A percentile compares a stretch with the other conserved stretches of the same genome.
These are phyloP conservation scores for Penicillium sp. DNA, from an alignment of 2,329 filamentous ascomycete genomes.

Conservation along the genomic window DNA sequence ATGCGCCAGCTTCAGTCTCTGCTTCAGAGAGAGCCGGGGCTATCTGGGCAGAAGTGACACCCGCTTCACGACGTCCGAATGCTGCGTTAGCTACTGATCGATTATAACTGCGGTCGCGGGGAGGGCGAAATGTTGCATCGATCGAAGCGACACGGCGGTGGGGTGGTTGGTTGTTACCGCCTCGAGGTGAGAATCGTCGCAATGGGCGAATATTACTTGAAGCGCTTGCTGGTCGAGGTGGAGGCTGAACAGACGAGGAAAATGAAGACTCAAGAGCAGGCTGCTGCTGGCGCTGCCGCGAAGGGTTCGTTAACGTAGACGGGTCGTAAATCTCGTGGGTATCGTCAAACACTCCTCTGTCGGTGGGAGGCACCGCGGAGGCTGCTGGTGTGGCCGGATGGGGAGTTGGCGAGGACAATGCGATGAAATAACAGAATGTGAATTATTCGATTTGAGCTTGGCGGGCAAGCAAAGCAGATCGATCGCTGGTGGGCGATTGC, in stretches of 20 bases:
- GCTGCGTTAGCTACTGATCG: constrained; percentile 20
- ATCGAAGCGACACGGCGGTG: constrained; percentile 43
- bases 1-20: constrained; percentile 30
- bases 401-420: constrained; percentile 32
- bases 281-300: constrained; percentile 47
- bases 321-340: constrained; percentile 52
- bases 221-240: constrained; percentile 50
- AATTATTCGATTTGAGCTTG: not conserved
- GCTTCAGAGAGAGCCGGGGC: constrained; percentile 31
- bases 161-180: constrained; percentile 38
- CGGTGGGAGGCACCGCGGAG: constrained; percentile 42
- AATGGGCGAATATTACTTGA: constrained; percentile 51
- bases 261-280: constrained; percentile 38
- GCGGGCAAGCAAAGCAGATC: not conserved
- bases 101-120: constrained; percentile 29
- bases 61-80: constrained; percentile 6
- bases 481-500: constrained; percentile 4
- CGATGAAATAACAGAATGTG: constrained; percentile 15
- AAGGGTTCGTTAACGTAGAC: constrained; percentile 40
- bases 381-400: constrained; percentile 19
- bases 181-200: constrained; percentile 49
- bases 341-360: constrained; percentile 47
- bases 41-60: constrained; percentile 20
- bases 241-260: constrained; percentile 35
- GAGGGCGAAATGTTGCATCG: constrained; percentile 34